Conservation (phyloP, 1,139 yeast species). For the Saccharomyces hybrid region DNA sequence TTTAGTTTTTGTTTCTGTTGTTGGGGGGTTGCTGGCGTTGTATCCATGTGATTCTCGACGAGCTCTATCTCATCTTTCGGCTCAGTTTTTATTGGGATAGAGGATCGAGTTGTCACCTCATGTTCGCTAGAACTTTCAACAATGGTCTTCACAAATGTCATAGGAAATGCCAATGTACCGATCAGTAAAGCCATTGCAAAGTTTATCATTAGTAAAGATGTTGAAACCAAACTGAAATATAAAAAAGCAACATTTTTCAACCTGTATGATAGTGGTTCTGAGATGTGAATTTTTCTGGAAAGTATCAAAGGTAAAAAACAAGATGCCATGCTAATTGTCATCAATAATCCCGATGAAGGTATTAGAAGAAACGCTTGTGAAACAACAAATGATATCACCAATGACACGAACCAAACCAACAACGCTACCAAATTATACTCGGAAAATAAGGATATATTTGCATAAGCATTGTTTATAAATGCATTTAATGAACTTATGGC, state of each 20-base stretch:
- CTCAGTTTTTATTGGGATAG: slow-evolving; percentile 2
- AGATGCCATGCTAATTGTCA: slow-evolving; percentile 10
- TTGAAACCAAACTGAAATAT: slow-evolving; percentile 59
- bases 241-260: slow-evolving; percentile 43
- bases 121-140: slow-evolving; percentile 1
- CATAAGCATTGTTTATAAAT: slow-evolving; percentile 40
- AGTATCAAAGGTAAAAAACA: slow-evolving; percentile 17
- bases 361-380: slow-evolving; percentile 20
- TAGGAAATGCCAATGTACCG: slow-evolving; percentile 63
- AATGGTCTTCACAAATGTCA: slow-evolving; percentile 48
- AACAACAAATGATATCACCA: slow-evolving; percentile 22
- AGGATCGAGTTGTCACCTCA: background rate
- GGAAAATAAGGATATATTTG: slow-evolving; percentile 15
- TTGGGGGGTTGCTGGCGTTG: background rate
- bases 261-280: slow-evolving; percentile 23
- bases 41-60: background rate
- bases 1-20: slow-evolving; percentile 18
- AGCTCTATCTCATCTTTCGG: background rate
- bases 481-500: slow-evolving; percentile 63
- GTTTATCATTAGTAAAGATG: slow-evolving; percentile 73
- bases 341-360: slow-evolving; percentile 11
- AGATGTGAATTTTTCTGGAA: slow-evolving; percentile 10
- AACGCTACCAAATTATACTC: slow-evolving; percentile 17
- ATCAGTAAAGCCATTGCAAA: slow-evolving; percentile 71
- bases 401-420: slow-evolving; percentile 12